Percentiles rank a stretch among this genome's conserved stretches.
phyloP scores from a whole-genome alignment of 768 basidiomycete genomes.

The Pluteus cervinus region DNA sequence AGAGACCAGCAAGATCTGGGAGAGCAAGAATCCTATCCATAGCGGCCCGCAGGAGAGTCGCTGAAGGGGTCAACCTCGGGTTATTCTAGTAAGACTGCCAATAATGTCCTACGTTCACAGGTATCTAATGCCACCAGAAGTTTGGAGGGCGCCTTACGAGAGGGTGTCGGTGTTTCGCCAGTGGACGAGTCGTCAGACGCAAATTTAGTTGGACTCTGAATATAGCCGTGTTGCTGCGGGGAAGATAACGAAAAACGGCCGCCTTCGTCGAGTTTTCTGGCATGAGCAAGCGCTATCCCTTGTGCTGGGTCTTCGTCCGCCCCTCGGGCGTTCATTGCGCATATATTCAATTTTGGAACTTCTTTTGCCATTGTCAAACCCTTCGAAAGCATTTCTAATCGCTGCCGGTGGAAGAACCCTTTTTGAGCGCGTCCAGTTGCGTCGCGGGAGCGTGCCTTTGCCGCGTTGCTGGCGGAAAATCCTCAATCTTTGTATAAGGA shows the following conservation, averaged over 20 bases:
- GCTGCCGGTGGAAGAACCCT: constrained; percentile 54
- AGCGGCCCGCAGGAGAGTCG: too few species aligned
- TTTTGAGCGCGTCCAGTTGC: constrained; percentile 48
- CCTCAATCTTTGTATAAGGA: neutral
- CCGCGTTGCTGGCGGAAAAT: constrained; percentile 42
- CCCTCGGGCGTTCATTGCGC: constrained; percentile 2
- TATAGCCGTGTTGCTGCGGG: too few species aligned
- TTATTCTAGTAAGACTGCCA: too few species aligned
- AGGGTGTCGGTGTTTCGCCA: too few species aligned
- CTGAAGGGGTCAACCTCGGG: too few species aligned
- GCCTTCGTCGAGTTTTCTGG: too few species aligned
- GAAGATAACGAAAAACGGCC: too few species aligned
- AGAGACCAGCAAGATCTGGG: constrained; percentile 38
- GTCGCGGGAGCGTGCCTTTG: constrained; percentile 54
- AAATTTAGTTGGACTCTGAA: too few species aligned
- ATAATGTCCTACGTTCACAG: constrained; percentile 32
- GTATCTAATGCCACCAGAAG: constrained; percentile 36
- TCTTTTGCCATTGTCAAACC: constrained; percentile 22
- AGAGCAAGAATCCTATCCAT: constrained; percentile 36
- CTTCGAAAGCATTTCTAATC: constrained; percentile 45
- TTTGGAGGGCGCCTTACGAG: constrained; percentile 23
- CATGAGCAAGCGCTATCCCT: too few species aligned
- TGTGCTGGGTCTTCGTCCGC: too few species aligned
- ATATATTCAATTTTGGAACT: constrained; percentile 1
- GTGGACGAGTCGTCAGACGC: too few species aligned